Percentiles rank a stretch among this genome's conserved stretches.
phyloP scores from a whole-genome alignment of 129 eudicot genomes.

The Flaveria brownii region DNA sequence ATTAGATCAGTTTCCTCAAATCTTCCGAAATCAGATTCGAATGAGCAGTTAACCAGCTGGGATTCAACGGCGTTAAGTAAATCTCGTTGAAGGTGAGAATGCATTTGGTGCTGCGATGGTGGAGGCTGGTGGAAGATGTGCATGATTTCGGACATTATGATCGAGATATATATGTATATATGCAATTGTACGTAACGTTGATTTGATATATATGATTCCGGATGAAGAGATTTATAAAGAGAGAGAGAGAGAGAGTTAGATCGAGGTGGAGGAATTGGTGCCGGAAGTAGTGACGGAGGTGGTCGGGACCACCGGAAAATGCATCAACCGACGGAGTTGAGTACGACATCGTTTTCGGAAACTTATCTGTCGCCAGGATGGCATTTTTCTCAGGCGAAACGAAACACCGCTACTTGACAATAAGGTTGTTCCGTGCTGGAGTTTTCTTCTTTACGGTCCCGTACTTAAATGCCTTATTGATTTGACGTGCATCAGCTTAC shows the following conservation, averaged over 20 bases:
- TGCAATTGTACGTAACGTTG: background rate
- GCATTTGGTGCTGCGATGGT: background rate
- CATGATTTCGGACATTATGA: conserved; percentile 30
- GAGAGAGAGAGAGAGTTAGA: background rate
- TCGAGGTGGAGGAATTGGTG: background rate
- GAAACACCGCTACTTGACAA: conserved; percentile 12
- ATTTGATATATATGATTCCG: background rate
- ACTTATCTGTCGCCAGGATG: background rate
- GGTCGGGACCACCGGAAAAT: conserved; percentile 34
- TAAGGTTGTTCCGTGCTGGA: conserved; percentile 26
- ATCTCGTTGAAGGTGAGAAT: conserved; percentile 2
- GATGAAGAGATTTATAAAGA: conserved; percentile 22
- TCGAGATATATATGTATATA: background rate
- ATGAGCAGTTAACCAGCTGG: background rate
- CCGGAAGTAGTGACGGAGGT: conserved; percentile 1
- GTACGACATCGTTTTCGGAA: conserved; percentile 17
- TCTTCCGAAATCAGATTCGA: conserved; percentile 7
- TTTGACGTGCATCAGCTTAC: background rate
- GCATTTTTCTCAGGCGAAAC: conserved; percentile 12
- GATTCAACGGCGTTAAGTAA: too few species aligned
- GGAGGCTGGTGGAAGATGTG: conserved; percentile 28
- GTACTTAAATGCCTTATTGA: conserved; percentile 4
- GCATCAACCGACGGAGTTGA: conserved; percentile 15
- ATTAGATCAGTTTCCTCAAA: background rate
- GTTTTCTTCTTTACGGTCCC: conserved; percentile 22